Evolutionary conservation across 805 yeast genomes (phyloP), one percentile per base, ranked within the genome.

Genomic region (Zygotorulaspora chibaensis): DNA sequence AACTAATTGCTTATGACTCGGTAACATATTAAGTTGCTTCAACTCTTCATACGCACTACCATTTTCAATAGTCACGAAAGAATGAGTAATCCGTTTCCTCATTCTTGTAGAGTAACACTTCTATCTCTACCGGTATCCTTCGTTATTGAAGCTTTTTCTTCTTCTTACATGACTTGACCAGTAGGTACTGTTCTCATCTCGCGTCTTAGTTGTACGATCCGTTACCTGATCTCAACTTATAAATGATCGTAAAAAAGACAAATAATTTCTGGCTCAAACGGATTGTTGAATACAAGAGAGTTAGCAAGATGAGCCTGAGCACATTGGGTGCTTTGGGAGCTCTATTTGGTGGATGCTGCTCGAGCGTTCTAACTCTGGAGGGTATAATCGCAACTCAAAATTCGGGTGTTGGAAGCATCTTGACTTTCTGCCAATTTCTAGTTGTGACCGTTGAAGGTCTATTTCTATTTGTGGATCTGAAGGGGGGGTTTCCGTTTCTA

Each of bases 331-430:
- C 66, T 5, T 45, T 56, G 9, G 35, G 38, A 5, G 66, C 77
- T 27, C 77, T 83, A 10, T 80, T 83, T 56, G 84, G 86, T 0
- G 88, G 90, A 3, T 84, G 93, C 60, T 85, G 93, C 59, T 67
- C 80, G 27, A 85, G 83, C 60, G 89, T 82, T 25, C 68, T 77
- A 47, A 72, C 84, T 1, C 64, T 84, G 41, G 93, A 85, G 59
- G 60, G 70, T 20, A 65, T 84, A 13, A 62, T 83, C 1, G 58
- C 40, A 16, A 44, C 43, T 23, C 44, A 39, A 11, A 56, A 66
- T 18, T 58, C 75, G 1, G 59, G 58, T 37, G 56, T 69, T 8
- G 83, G 84, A 2, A 68, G 70, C 17, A 61, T 81, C 11, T 66
- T 84, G 9, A 84, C 91, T 1, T 76, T 82, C 42, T 50, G 58